phyloP scores from a whole-genome alignment of 768 basidiomycete species.

The Lentinula sp. region DNA sequence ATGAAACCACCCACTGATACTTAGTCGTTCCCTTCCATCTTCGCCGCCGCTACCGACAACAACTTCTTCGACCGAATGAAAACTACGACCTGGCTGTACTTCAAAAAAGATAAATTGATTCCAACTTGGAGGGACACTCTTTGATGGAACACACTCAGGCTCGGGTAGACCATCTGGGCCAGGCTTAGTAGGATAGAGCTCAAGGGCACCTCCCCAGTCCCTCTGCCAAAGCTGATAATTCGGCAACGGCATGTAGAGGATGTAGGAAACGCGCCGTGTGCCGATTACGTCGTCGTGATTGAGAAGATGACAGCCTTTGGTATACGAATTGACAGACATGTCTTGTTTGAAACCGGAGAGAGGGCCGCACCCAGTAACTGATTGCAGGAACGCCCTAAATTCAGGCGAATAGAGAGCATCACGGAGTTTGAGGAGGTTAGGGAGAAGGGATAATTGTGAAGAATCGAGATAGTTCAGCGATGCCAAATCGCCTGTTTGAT shows the following conservation, averaged over 20 bases:
- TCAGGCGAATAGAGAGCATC: slow-evolving; percentile 84
- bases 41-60: slow-evolving; percentile 67
- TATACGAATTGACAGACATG: slow-evolving; percentile 92
- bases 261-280: slow-evolving; percentile 89
- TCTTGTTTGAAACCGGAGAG: slow-evolving; percentile 90
- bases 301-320: slow-evolving; percentile 86
- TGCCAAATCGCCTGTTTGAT: slow-evolving; percentile 95
- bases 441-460: slow-evolving; percentile 72
- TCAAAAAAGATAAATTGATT: slow-evolving; percentile 86
- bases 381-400: slow-evolving; percentile 78
- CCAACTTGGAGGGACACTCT: slow-evolving; percentile 74
- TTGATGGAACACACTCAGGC: slow-evolving; percentile 59
- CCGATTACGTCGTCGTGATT: slow-evolving; percentile 99
- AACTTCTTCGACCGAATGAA: slow-evolving; percentile 96
- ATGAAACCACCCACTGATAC: slow-evolving; percentile 98
- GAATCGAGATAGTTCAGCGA: slow-evolving; percentile 84
- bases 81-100: slow-evolving; percentile 93
- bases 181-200: slow-evolving; percentile 75
- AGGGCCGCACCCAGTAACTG: slow-evolving; percentile 89
- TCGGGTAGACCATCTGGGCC: slow-evolving; percentile 62
- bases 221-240: slow-evolving; percentile 72
- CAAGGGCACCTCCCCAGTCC: slow-evolving; percentile 91
- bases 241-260: slow-evolving; percentile 91
- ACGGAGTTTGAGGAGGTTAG: slow-evolving; percentile 74
- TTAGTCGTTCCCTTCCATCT: slow-evolving; percentile 70